phyloP scores from a whole-genome alignment of 257 asterid species.

The Ocimum tenuiflorum region DNA sequence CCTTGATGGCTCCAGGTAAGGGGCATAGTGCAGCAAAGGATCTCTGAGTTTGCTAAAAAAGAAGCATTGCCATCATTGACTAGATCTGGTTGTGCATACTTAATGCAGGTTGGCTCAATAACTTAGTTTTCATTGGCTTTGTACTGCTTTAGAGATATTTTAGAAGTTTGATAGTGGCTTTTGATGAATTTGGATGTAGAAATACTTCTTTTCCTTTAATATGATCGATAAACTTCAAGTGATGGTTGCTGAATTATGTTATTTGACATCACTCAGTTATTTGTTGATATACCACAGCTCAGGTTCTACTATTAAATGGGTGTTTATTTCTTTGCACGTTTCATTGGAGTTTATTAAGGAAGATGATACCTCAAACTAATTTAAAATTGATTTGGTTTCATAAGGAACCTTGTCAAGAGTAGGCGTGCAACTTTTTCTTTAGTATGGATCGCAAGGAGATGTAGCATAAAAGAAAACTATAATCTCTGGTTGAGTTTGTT shows the following conservation, averaged over 20 bases:
- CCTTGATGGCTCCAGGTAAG: constrained; percentile 49
- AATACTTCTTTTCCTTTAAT: constrained; percentile 4
- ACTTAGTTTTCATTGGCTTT: background rate
- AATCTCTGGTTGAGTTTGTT: background rate
- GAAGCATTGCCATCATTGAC: constrained; percentile 84
- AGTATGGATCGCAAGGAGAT: constrained; percentile 8
- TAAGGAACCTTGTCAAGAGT: constrained; percentile 1
- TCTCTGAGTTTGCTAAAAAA: constrained; percentile 80
- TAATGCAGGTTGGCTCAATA: constrained; percentile 72
- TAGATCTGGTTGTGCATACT: constrained; percentile 97
- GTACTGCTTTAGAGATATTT: constrained; percentile 6
- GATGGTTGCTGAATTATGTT: constrained; percentile 12
- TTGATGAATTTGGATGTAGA: constrained; percentile 7
- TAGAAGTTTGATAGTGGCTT: background rate
- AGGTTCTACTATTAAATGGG: background rate
- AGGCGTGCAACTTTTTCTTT: background rate
- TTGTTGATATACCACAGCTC: background rate
- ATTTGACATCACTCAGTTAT: constrained; percentile 8
- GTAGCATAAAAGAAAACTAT: background rate
- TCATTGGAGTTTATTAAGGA: constrained; percentile 1
- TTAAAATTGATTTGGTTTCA: background rate
- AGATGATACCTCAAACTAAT: background rate
- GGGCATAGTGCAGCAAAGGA: constrained; percentile 81
- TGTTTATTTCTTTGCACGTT: background rate
- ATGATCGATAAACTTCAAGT: constrained; percentile 1